Evolutionary conservation across 2,329 filamentous ascomycete species (phyloP).

Genomic region (Whalleya microplaca): DNA sequence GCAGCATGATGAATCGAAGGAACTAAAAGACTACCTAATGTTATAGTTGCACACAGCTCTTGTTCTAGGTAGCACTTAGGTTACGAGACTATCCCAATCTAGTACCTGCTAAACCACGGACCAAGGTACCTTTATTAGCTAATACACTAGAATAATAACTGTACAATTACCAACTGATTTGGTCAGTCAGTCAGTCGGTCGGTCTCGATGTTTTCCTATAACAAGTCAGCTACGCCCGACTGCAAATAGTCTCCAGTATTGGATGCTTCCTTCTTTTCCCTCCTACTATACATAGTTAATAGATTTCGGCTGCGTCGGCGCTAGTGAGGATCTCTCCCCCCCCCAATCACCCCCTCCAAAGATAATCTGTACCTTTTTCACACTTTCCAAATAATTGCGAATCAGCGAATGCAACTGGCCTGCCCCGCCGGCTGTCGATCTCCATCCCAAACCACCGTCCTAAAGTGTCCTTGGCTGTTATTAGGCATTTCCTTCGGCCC

Average conservation of each 20-base stretch:
- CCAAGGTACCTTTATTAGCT: too few relatives aligned
- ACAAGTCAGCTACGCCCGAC: background rate
- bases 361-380: background rate
- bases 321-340: background rate
- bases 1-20: too few relatives aligned
- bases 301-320: background rate
- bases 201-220: background rate
- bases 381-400: slow-evolving; percentile 11
- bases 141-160: background rate
- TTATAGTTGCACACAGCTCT: background rate
- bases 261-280: background rate
- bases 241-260: background rate
- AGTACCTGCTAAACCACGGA: background rate
- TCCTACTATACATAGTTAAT: background rate
- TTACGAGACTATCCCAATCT: background rate
- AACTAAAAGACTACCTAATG: too few relatives aligned
- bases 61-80: background rate
- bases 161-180: background rate
- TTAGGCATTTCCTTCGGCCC: slow-evolving; percentile 1
- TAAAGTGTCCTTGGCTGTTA: slow-evolving; percentile 1
- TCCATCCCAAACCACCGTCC: slow-evolving; percentile 16
- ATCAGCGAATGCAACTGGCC: slow-evolving; percentile 7
- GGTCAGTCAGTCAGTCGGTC: too few relatives aligned
- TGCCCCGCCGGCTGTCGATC: slow-evolving; percentile 17
- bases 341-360: background rate